These are phyloP conservation scores for Fusarium proliferatum DNA, from an alignment of 2,329 filamentous ascomycete genomes.

Conservation along the genomic window DNA sequence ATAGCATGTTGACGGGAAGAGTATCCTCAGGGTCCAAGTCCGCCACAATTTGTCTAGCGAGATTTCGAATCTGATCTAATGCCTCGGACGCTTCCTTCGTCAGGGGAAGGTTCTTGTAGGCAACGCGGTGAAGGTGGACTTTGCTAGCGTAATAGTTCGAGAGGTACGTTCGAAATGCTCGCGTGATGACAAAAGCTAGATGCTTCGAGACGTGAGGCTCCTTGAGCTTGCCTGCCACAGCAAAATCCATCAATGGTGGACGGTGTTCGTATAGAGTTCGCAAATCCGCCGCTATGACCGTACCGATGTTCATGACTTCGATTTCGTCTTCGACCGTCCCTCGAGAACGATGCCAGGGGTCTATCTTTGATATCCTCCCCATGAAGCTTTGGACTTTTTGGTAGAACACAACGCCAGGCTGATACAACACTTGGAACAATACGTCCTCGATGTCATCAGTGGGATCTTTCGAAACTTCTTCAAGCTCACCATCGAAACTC, in stretches of 20 bases:
- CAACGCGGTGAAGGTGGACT: slow-evolving; percentile 67
- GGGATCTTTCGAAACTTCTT: slow-evolving; percentile 37
- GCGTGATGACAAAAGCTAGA: slow-evolving; percentile 61
- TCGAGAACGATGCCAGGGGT: slow-evolving; percentile 65
- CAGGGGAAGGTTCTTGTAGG: slow-evolving; percentile 64
- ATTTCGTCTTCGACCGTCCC: slow-evolving; percentile 68
- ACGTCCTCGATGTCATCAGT: slow-evolving; percentile 59
- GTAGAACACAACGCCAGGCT: slow-evolving; percentile 67
- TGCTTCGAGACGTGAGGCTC: slow-evolving; percentile 60
- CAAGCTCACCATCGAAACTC: slow-evolving; percentile 50
- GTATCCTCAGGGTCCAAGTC: slow-evolving; percentile 57
- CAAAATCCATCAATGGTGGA: slow-evolving; percentile 66
- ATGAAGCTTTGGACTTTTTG: slow-evolving; percentile 69
- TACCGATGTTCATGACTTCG: slow-evolving; percentile 66
- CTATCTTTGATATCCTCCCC: slow-evolving; percentile 66
- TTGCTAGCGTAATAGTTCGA: slow-evolving; percentile 68
- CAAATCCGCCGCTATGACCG: slow-evolving; percentile 62
- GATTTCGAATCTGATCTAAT: slow-evolving; percentile 59
- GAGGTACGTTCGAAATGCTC: slow-evolving; percentile 65
- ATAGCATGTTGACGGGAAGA: slow-evolving; percentile 66
- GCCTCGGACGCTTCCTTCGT: slow-evolving; percentile 61
- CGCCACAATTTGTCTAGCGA: slow-evolving; percentile 57
- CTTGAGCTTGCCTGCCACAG: slow-evolving; percentile 62
- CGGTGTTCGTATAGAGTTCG: slow-evolving; percentile 61
- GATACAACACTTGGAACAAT: slow-evolving; percentile 65